Evolutionary conservation across 2,329 filamentous ascomycete species (phyloP).

Genomic region (Nemania sp.): DNA sequence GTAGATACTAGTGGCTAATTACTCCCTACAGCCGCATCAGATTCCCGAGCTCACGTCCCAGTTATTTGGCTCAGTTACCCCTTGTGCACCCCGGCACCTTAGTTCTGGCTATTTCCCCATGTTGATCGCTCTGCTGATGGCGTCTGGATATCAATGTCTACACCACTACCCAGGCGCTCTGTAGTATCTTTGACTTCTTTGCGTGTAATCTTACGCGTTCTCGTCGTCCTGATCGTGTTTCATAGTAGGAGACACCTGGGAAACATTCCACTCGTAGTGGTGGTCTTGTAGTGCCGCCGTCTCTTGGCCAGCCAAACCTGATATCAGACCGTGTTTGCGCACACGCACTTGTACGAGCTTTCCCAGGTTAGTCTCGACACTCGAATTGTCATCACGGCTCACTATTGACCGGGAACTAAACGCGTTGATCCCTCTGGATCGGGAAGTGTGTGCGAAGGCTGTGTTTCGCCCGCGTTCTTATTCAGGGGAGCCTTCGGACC

Average conservation of each 20-base stretch:
- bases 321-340: constrained; percentile 4
- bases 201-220: no score
- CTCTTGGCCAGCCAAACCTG: neutral
- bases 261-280: neutral
- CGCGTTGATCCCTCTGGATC: constrained; percentile 15
- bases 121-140: neutral
- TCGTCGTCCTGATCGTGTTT: neutral
- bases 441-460: constrained; percentile 3
- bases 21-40: no score
- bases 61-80: constrained; percentile 15
- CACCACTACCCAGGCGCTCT: neutral
- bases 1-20: neutral
- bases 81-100: constrained; percentile 2
- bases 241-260: neutral
- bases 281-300: neutral
- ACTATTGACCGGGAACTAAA: constrained; percentile 16
- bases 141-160: constrained; percentile 4
- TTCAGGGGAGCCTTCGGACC: constrained; percentile 12
- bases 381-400: constrained; percentile 1
- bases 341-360: neutral
- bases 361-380: constrained; percentile 19
- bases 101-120: neutral
- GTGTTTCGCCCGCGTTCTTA: constrained; percentile 7
- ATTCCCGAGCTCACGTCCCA: neutral
- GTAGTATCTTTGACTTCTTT: neutral